phyloP scores from a whole-genome alignment of 1,139 yeast species.

The Fermentozyma sake region DNA sequence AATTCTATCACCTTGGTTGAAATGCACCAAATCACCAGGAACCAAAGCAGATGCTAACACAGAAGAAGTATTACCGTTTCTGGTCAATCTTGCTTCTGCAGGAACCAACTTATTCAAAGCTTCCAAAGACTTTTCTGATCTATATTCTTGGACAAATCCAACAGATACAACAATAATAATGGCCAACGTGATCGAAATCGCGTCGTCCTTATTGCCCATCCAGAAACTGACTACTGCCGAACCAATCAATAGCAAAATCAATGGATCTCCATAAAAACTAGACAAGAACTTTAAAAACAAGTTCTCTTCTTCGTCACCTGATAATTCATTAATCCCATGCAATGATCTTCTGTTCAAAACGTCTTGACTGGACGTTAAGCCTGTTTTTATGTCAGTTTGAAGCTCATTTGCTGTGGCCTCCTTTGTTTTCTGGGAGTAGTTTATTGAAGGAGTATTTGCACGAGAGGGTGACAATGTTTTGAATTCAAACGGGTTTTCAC shows the following conservation, averaged over 20 bases:
- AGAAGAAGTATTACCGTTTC: constrained; percentile 71
- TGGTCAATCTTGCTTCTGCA: constrained; percentile 83
- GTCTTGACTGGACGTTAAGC: constrained; percentile 67
- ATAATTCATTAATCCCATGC: constrained; percentile 76
- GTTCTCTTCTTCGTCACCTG: constrained; percentile 71
- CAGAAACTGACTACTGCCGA: constrained; percentile 80
- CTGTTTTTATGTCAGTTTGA: constrained; percentile 54
- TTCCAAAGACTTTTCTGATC: constrained; percentile 89
- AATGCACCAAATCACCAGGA: constrained; percentile 90
- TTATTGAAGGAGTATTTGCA: constrained; percentile 42
- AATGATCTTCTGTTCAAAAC: constrained; percentile 63
- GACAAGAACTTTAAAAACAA: constrained; percentile 63
- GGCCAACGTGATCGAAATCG: constrained; percentile 83
- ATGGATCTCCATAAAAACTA: constrained; percentile 83
- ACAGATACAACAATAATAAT: constrained; percentile 88
- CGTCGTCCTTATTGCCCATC: constrained; percentile 94
- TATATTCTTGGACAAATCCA: constrained; percentile 93
- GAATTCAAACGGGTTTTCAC: constrained; percentile 29
- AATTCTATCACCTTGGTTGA: constrained; percentile 86
- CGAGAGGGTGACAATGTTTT: constrained; percentile 19
- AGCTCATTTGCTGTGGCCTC: constrained; percentile 61
- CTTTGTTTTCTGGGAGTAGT: constrained; percentile 52
- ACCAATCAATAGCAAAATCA: constrained; percentile 80
- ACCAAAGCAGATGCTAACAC: constrained; percentile 82
- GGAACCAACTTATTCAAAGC: constrained; percentile 91